These are phyloP conservation scores for Penicillium sp. DNA, from an alignment of 2,329 filamentous ascomycete species.

Conservation along the genomic window DNA sequence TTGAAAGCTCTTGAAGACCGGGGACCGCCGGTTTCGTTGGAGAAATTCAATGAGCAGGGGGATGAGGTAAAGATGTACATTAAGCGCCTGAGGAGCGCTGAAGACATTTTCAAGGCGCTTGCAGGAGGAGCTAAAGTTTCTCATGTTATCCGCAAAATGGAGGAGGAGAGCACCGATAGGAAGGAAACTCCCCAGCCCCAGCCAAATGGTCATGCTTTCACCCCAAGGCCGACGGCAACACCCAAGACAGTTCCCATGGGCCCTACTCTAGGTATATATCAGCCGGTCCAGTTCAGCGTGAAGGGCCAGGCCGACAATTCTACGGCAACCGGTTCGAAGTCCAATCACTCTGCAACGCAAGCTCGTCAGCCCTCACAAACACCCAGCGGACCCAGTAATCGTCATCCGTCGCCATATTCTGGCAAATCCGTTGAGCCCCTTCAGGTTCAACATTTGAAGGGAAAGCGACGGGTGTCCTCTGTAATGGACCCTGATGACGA, in stretches of 20 bases:
- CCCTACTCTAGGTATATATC: not conserved
- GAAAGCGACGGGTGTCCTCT: not conserved
- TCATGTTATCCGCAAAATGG: not conserved
- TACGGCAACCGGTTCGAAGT: not conserved
- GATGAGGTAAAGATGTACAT: not conserved
- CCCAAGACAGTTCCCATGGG: not conserved
- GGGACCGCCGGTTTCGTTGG: not conserved
- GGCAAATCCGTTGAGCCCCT: not conserved
- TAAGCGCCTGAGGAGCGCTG: not conserved
- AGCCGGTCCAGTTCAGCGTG: not conserved
- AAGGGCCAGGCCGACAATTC: not conserved
- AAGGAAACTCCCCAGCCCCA: too few relatives aligned
- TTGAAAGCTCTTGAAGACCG: not conserved
- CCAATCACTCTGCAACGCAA: not conserved
- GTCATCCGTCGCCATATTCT: not conserved
- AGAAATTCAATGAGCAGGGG: not conserved
- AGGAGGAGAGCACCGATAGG: not conserved
- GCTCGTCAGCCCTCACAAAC: not conserved
- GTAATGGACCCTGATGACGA: not conserved
- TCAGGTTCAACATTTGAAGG: constrained; percentile 1
- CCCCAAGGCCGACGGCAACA: not conserved
- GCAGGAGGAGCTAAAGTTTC: not conserved
- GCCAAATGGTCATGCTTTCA: not conserved
- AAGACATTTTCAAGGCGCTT: not conserved
- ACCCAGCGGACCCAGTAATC: not conserved